These are phyloP conservation scores for Piper betle DNA, from an alignment of 164 flowering plant species.

Conservation along the genomic window DNA sequence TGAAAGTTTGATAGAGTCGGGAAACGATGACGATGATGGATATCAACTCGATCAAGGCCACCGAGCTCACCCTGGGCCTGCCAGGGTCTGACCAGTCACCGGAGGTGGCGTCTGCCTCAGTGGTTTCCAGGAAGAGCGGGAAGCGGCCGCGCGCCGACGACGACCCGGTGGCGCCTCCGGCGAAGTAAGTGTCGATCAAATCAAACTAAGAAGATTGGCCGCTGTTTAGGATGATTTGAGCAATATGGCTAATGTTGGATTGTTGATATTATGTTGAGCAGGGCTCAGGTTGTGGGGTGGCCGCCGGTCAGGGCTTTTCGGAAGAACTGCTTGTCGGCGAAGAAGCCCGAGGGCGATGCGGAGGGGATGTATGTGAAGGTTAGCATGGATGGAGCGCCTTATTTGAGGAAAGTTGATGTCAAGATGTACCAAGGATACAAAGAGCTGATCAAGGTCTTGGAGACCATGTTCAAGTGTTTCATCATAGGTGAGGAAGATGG, in stretches of 20 bases:
- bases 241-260: neutral
- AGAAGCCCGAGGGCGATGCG: slow-evolving; percentile 36
- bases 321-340: slow-evolving; percentile 39
- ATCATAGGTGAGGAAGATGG: slow-evolving; percentile 27
- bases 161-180: slow-evolving; percentile 9
- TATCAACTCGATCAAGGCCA: slow-evolving; percentile 37
- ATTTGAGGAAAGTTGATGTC: slow-evolving; percentile 67
- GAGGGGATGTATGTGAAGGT: slow-evolving; percentile 60
- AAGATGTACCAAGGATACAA: slow-evolving; percentile 44
- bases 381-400: slow-evolving; percentile 93
- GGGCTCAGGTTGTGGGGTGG: slow-evolving; percentile 80
- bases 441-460: slow-evolving; percentile 54
- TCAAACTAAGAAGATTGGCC: neutral
- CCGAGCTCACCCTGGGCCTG: slow-evolving; percentile 53
- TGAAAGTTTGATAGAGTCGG: neutral
- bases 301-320: slow-evolving; percentile 64
- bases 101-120: neutral
- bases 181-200: slow-evolving; percentile 14
- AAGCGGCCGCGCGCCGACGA: slow-evolving; percentile 22
- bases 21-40: slow-evolving; percentile 7
- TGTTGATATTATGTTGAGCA: slow-evolving; percentile 8
- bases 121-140: slow-evolving; percentile 9
- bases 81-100: slow-evolving; percentile 30
- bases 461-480: slow-evolving; percentile 60
- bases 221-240: neutral